Percentiles rank a stretch among this genome's conserved stretches.
phyloP scores from a whole-genome alignment of 2,329 filamentous ascomycete species.

The Elsinoe arachidis region DNA sequence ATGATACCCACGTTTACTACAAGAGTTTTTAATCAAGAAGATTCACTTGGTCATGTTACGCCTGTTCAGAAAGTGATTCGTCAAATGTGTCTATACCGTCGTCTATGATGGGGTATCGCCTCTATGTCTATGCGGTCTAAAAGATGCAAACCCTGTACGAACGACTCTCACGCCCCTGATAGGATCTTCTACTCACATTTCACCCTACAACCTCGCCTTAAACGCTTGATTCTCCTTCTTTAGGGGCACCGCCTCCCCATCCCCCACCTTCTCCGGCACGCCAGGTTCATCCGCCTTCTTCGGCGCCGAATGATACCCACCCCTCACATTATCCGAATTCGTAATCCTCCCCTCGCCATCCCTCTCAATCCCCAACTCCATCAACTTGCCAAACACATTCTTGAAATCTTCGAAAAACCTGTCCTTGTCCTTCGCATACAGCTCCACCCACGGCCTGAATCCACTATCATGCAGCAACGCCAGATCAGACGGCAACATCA shows the following conservation, averaged over 20 bases:
- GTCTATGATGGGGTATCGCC: constrained; percentile 7
- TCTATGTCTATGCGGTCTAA: constrained; percentile 5
- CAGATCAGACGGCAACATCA: constrained; percentile 61
- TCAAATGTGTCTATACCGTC: neutral
- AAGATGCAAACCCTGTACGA: neutral
- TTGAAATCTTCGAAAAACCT: constrained; percentile 53
- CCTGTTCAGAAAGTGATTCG: neutral
- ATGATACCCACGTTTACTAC: constrained; percentile 9
- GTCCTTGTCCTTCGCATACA: constrained; percentile 54
- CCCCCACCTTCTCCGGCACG: constrained; percentile 28
- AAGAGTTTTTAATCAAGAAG: constrained; percentile 8
- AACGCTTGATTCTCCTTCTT: constrained; percentile 32
- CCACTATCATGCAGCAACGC: constrained; percentile 45
- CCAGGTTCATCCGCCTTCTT: constrained; percentile 44
- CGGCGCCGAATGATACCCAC: constrained; percentile 49
- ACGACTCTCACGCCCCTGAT: neutral
- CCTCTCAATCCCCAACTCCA: constrained; percentile 52
- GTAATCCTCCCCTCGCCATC: constrained; percentile 45
- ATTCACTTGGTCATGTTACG: neutral
- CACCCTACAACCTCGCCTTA: constrained; percentile 32
- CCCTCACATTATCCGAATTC: constrained; percentile 50
- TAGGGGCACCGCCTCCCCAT: constrained; percentile 35
- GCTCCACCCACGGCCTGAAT: constrained; percentile 50
- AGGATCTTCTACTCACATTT: neutral
- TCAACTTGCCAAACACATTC: constrained; percentile 50